Conservation (phyloP, 768 basidiomycete genomes). For the Termitomyces bulborhizus region DNA sequence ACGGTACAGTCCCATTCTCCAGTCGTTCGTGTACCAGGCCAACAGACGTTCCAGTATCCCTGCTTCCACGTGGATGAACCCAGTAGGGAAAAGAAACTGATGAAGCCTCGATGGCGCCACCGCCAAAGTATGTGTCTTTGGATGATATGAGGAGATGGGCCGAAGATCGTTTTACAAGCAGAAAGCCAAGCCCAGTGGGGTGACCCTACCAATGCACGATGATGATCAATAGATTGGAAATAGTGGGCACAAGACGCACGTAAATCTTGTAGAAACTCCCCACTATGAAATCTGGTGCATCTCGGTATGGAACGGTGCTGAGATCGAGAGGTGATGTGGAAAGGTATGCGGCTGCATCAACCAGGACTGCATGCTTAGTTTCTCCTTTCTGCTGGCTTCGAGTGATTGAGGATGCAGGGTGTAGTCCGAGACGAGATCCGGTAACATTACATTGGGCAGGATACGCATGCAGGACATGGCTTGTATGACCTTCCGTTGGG, state of each 20-base stretch:
- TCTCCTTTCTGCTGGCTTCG: not conserved
- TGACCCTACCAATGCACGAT: constrained; percentile 3
- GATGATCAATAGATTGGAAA: not conserved
- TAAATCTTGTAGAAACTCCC: constrained; percentile 14
- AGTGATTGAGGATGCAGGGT: constrained; percentile 4
- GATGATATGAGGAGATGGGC: constrained; percentile 4
- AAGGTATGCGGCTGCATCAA: constrained; percentile 14
- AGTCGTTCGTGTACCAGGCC: constrained; percentile 7
- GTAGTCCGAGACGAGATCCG: constrained; percentile 12
- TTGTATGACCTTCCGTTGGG: not conserved
- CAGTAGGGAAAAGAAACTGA: constrained; percentile 11
- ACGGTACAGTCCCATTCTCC: constrained; percentile 11
- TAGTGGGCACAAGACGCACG: not conserved
- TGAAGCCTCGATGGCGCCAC: constrained; percentile 10
- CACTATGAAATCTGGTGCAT: constrained; percentile 12
- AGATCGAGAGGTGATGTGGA: constrained; percentile 11
- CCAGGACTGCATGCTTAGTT: constrained; percentile 3
- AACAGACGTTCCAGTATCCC: not conserved
- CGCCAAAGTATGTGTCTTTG: constrained; percentile 7
- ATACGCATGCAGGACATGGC: constrained; percentile 7
- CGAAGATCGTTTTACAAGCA: constrained; percentile 13
- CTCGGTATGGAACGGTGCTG: constrained; percentile 3
- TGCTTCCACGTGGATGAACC: constrained; percentile 10
- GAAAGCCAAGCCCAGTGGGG: constrained; percentile 12
- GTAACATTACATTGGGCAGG: constrained; percentile 15